Base-by-base conservation (phyloP, 2,329 filamentous ascomycete species). In the Fusarium begoniae region DNA sequence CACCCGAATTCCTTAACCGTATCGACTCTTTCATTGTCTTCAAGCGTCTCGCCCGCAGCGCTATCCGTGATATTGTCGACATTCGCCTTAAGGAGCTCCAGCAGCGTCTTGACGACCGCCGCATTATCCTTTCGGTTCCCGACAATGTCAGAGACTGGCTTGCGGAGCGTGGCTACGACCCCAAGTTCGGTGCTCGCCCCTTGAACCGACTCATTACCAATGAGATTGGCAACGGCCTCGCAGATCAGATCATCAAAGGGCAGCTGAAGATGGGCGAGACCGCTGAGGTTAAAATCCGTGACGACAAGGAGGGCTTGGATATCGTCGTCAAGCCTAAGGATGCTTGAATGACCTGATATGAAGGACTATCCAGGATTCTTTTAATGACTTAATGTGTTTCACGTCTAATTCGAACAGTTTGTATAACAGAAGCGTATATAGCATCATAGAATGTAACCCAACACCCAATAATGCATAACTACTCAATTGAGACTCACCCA, bases 1-100 rank as follows among this genome's bases (percentile, higher is more conserved):
- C 96, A 10, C 96, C 96, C 7, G 96, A 98, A 81, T 99, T 98
- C 87, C 89, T 98, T 73, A 98, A 99, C 84, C 90, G 96, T 26
- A 94, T 98, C 72, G 96, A 98, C 82, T 96, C 97, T 70, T 98
- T 98, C 85, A 98, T 98, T 81, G 86, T 98, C 79, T 98, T 98
- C 87, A 96, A 95, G 83, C 90, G 96, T 14, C 89, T 98, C 5
- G 94, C 94, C 2, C 88, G 88, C 37, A 86, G 88, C 24, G 95
- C 96, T 22, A 88, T 98, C 64, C 89, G 94, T 37, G 95, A 97
- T 79, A 98, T 98, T 73, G 95, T 98, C 55, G 94, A 98, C 79
- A 98, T 98, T 73, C 90, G 96, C 38, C 87, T 98, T 54, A 89
- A 88, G 70, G 96, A 98, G 84, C 87, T 98, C 13, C 95, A 98